Evolutionary conservation across 2,329 filamentous ascomycete genomes (phyloP).

Genomic region (Exophiala calicioides): DNA sequence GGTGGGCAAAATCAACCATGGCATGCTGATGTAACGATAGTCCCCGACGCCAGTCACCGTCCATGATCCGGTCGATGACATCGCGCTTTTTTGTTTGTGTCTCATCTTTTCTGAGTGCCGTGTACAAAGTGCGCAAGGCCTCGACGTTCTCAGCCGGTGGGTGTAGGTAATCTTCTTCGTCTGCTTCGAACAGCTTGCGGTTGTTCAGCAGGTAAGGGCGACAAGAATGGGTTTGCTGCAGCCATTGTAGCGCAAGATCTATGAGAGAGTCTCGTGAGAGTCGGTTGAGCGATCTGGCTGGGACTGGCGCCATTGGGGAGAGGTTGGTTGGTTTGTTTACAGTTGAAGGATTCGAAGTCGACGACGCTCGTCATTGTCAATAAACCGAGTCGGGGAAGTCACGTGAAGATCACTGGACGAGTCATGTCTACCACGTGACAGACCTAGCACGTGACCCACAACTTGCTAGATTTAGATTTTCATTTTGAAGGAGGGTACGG

Average conservation of each 20-base stretch:
- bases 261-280: constrained; percentile 73
- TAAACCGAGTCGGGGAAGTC: constrained; percentile 10
- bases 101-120: constrained; percentile 57
- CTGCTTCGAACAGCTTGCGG: constrained; percentile 53
- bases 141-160: constrained; percentile 65
- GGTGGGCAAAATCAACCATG: constrained; percentile 55
- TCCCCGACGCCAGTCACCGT: constrained; percentile 59
- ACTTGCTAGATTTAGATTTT: too few relatives aligned
- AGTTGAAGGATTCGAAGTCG: neutral
- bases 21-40: constrained; percentile 58
- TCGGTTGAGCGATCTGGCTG: constrained; percentile 67
- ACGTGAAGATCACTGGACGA: constrained; percentile 11
- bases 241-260: constrained; percentile 74
- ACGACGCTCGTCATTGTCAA: constrained; percentile 10
- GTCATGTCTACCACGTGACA: too few relatives aligned
- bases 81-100: constrained; percentile 47
- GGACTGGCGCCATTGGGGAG: constrained; percentile 55
- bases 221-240: constrained; percentile 63
- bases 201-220: constrained; percentile 59
- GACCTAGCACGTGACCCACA: too few relatives aligned
- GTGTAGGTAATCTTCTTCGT: constrained; percentile 67
- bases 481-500: too few relatives aligned
- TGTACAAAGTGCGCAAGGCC: constrained; percentile 67
- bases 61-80: constrained; percentile 57
- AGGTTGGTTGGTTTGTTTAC: constrained; percentile 49